These are phyloP conservation scores for Diplodia mutila DNA, from an alignment of 2,329 filamentous ascomycete species.

Conservation along the genomic window DNA sequence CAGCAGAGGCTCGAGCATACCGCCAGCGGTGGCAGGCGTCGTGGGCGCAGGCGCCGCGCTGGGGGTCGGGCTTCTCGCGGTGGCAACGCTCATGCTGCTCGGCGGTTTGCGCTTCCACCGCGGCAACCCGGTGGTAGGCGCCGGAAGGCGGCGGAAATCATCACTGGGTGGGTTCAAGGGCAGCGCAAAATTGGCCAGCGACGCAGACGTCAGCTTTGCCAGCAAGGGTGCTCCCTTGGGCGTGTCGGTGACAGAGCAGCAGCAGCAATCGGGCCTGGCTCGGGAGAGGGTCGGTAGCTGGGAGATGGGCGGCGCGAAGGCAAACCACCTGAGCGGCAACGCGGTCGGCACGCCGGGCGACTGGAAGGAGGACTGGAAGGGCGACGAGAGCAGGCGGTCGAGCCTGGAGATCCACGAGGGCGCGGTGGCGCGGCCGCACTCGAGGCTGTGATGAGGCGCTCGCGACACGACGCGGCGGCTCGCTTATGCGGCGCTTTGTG, in stretches of 20 bases:
- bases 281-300: conserved; percentile 62
- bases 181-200: conserved; percentile 56
- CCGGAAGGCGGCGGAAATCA: conserved; percentile 36
- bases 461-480: neutral
- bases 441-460: conserved; percentile 50
- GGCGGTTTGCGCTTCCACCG: conserved; percentile 51
- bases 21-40: conserved; percentile 56
- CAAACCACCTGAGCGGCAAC: neutral
- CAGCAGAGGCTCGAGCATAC: conserved; percentile 16
- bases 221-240: conserved; percentile 13
- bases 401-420: conserved; percentile 53
- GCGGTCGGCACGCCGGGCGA: neutral
- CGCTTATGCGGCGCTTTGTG: neutral
- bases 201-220: conserved; percentile 54
- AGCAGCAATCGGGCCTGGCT: conserved; percentile 44
- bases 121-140: conserved; percentile 27
- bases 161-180: conserved; percentile 61
- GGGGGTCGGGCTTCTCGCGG: conserved; percentile 48
- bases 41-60: conserved; percentile 60
- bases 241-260: conserved; percentile 29
- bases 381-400: conserved; percentile 38
- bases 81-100: conserved; percentile 48
- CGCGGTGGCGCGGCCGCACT: conserved; percentile 45
- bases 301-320: conserved; percentile 51
- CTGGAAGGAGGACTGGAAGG: conserved; percentile 31